Base-by-base conservation (phyloP, 495 filamentous ascomycete genomes). In the Cairneyella variabilis region DNA sequence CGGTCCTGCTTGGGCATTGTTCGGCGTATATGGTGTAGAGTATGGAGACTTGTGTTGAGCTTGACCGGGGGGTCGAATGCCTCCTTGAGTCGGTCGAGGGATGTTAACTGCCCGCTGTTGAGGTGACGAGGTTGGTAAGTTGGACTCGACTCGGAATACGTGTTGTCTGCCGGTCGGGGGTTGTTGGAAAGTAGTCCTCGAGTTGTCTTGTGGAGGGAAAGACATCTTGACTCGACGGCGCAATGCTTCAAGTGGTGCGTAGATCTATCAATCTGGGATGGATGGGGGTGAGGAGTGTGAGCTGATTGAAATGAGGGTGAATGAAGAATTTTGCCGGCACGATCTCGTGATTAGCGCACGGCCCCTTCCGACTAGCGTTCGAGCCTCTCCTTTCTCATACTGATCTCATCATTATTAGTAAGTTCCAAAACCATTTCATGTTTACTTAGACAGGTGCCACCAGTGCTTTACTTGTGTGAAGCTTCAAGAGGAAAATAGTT, bases 41-140 rank as follows among this genome's bases (percentile, higher is more conserved):
- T 63, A 63, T 14, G 60, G 56, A 0, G 60, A 60, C 23, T 63
- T 53, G 45, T 63, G 55, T 28, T 62, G 58, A 9, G 17, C 22
- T 8, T 56, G 49, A 18, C 28, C 38, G 26, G 50, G 49, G 14
- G 54, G 51, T n/a, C 49, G 59, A 40, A 63, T 62, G n/a, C 51
- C 53, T 20, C 46, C 57, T 34, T 55, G 57, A 11, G 52, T 51
- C 10, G 54, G 51, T 30, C 55, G 54, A 34, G 46, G 50, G n/a
- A n/a, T n/a, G 30, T 36, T 47, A 20, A 26, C 16, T 14, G 38
- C 49, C 30, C 44, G 51, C 25, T 59, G 60, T 43, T 54, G 55
- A 16, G 51, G 41, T 8, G 50, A 43, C 21, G 54, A 53, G 18
- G 55, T 53, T 3, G 55, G 27, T 10, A 56, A 2, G 14, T 49